Base-by-base conservation (phyloP, 257 asterid genomes). In the Coffea eugenioides region DNA sequence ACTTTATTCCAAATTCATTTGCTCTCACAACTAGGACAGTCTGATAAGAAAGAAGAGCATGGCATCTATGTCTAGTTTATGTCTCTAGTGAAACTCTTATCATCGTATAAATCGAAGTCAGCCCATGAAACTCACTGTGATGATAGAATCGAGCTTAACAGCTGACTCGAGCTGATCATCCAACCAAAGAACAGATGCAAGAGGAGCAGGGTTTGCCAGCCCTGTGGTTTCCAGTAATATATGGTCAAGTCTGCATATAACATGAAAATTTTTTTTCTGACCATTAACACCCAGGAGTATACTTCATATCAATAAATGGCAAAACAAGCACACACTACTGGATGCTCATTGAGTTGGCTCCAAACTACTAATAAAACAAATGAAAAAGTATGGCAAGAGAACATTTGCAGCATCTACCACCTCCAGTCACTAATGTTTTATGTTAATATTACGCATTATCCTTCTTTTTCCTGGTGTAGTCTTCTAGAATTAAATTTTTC, bases 171-270 rank as follows among this genome's bases (percentile, higher is more conserved):
- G 88, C 86, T 93, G 98, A 86, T 95, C 98, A 88, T 95, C 99
- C 90, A 95, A 88, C 99, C 99, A 95, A 81, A 95, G 98, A 83
- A 95, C 93, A 45, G 99, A 95, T 82, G 98, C 98, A 75, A 95
- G 93, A 77, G 99, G 98, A 79, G 99, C 99, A 80, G 99, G 98
- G 82, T 95, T 95, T 49, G 98, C 99, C 86, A 95, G 83, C 70
- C 98, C 99, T 64, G 99, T 93, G 10, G 99, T 95, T 92, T 95
- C 99, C 57, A 95, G 89, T 80, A 95, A 87, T 89, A 95, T 95
- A 83, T 95, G 99, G 80, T 95, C 99, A 85, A 95, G 98, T 88
- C 99, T 95, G 82, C 81, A 85, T 14, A 61, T 61, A 64, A 83
- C 43, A 82, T 67, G 56, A 62, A 31, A 31, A 31, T 31, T 31